Evolutionary conservation across 2,329 filamentous ascomycete species (phyloP), one percentile per base, ranked within the genome.

Genomic region (Botryotinia globosa): DNA sequence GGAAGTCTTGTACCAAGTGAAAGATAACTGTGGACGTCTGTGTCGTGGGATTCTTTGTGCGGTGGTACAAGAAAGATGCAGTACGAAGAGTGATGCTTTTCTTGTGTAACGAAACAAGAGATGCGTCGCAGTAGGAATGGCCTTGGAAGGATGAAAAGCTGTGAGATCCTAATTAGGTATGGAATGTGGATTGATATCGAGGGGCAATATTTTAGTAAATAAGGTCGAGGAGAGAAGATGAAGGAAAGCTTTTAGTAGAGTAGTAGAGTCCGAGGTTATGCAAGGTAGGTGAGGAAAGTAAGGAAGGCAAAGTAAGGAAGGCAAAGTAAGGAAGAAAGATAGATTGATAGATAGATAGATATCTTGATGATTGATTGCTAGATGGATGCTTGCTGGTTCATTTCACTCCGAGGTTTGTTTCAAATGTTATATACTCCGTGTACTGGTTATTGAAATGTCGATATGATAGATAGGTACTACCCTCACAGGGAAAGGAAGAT

Each of bases 1-100:
- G 45, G 34, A 56, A 67, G 42, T 67, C 64, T 67, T 56, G 64
- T 42, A 42, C 48, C 65, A 25, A 67, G 65, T 56, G 65, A 67
- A 67, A 67, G 64, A 56, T 67, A 56, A 56, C n/a, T 56, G 65
- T 67, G 29, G n/a, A 56, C 29, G 51, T 56, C 32, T 48, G 65
- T 54, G 48, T 56, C 34, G 64, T 67, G 16, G 34, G 48, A 39
- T 42, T 54, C 22, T 67, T 29, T 29, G 64, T 67, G 64, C 34
- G 25, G 45, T 67, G 34, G 45, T 32, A 56, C 64, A 22, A 32
- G 34, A 39, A 45, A 54, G 29, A 67, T 42, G 64, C 64, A 56
- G 32, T 67, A 56, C 48, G 64, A 56, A 67, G 64, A 67, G 34
- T 67, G 34, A 67, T n/a, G 34, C 45, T 67, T 54, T 48, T 56